phyloP scores from a whole-genome alignment of 2,329 filamentous ascomycete species.

The Aspergillus sclerotialis region DNA sequence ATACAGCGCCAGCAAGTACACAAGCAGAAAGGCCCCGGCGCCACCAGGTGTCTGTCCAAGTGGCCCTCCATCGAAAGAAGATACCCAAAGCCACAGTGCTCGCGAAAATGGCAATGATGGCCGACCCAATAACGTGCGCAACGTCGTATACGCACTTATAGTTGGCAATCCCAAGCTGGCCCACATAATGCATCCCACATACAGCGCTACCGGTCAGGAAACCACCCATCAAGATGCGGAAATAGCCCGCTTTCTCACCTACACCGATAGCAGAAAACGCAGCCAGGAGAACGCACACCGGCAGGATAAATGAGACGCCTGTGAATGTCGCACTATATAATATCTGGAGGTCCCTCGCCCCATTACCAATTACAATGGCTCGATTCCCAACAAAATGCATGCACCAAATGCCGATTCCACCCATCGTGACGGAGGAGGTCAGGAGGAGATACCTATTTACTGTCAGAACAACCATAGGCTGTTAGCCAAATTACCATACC shows the following conservation, averaged over 20 bases:
- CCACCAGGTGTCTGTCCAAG: constrained; percentile 75
- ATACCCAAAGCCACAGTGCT: constrained; percentile 63
- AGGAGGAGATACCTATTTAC: constrained; percentile 53
- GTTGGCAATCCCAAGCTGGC: constrained; percentile 75
- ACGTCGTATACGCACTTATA: constrained; percentile 59
- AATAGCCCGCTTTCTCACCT: constrained; percentile 50
- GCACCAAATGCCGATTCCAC: constrained; percentile 66
- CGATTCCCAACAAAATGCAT: constrained; percentile 83
- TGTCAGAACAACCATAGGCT: constrained; percentile 2
- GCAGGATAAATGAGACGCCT: constrained; percentile 70
- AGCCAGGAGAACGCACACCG: constrained; percentile 64
- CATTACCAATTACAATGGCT: constrained; percentile 64
- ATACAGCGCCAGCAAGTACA: constrained; percentile 66
- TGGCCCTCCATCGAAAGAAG: constrained; percentile 70
- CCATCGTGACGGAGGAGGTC: constrained; percentile 63
- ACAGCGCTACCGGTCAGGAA: constrained; percentile 66
- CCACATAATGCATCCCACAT: constrained; percentile 81
- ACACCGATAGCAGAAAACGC: constrained; percentile 66
- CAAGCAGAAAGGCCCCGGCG: constrained; percentile 61
- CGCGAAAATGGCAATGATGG: constrained; percentile 64
- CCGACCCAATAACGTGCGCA: constrained; percentile 59
- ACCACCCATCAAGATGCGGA: constrained; percentile 57
- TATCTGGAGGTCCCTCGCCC: constrained; percentile 59
- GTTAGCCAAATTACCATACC: constrained; percentile 41
- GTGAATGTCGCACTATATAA: constrained; percentile 67